Percentiles rank a stretch among this genome's conserved stretches.
phyloP scores from a whole-genome alignment of 106 monocot species.

The Narthecium ossifragum region DNA sequence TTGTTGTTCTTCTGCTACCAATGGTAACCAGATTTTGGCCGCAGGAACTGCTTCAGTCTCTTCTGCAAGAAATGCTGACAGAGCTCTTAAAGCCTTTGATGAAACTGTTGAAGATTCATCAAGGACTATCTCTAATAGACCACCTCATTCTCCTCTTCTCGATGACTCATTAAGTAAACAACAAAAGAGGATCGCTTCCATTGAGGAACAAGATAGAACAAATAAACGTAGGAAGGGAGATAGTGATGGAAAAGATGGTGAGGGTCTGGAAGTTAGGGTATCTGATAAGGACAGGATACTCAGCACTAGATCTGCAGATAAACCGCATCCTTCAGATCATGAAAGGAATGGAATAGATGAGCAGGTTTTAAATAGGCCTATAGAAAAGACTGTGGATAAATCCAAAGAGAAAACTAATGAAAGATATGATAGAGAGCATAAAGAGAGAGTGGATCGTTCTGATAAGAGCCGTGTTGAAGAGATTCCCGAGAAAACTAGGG shows the following conservation, averaged over 20 bases:
- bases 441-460: slow-evolving; percentile 54
- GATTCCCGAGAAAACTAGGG: slow-evolving; percentile 51
- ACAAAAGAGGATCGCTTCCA: slow-evolving; percentile 41
- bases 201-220: slow-evolving; percentile 73
- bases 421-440: slow-evolving; percentile 62
- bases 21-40: slow-evolving; percentile 24
- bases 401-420: slow-evolving; percentile 56
- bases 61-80: neutral
- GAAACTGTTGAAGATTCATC: too few relatives aligned
- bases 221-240: slow-evolving; percentile 81
- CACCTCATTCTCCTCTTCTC: slow-evolving; percentile 13
- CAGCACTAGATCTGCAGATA: slow-evolving; percentile 27
- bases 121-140: too few relatives aligned
- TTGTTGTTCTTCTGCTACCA: slow-evolving; percentile 15
- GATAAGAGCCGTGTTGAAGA: slow-evolving; percentile 56
- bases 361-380: slow-evolving; percentile 21
- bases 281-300: slow-evolving; percentile 24
- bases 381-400: slow-evolving; percentile 45
- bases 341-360: slow-evolving; percentile 55
- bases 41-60: slow-evolving; percentile 24
- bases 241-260: slow-evolving; percentile 39
- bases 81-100: too few relatives aligned
- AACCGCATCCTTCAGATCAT: slow-evolving; percentile 35
- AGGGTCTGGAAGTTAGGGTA: slow-evolving; percentile 12
- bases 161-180: slow-evolving; percentile 41